Evolutionary conservation across 257 asterid species (phyloP).

Genomic region (Agastache rugosa): DNA sequence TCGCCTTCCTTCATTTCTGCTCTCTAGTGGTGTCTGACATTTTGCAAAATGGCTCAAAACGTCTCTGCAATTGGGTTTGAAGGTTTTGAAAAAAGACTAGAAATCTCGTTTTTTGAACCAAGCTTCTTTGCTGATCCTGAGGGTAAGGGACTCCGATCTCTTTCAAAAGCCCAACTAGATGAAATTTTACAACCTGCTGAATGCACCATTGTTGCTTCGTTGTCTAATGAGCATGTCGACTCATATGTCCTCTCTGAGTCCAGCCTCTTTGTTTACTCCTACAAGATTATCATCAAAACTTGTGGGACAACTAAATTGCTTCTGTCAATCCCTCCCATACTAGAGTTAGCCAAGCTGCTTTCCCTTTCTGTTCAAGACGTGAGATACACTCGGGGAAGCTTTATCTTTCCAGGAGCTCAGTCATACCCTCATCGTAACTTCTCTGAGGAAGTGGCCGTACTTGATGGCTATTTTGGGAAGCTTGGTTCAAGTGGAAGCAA

Average conservation of each 20-base stretch:
- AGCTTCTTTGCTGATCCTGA: slow-evolving; percentile 77
- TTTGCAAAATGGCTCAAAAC: slow-evolving; percentile 57
- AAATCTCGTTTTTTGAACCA: slow-evolving; percentile 70
- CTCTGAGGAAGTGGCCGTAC: slow-evolving; percentile 77
- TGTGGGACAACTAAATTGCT: slow-evolving; percentile 86
- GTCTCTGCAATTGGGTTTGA: slow-evolving; percentile 84
- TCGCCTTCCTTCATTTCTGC: slow-evolving; percentile 43
- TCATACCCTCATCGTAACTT: slow-evolving; percentile 75
- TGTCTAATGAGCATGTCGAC: slow-evolving; percentile 69
- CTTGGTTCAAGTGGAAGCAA: slow-evolving; percentile 67
- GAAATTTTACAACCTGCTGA: slow-evolving; percentile 80
- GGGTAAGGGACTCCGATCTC: slow-evolving; percentile 75
- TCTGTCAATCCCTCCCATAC: slow-evolving; percentile 72
- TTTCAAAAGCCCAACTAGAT: slow-evolving; percentile 68
- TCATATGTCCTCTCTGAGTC: slow-evolving; percentile 90
- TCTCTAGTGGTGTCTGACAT: slow-evolving; percentile 21
- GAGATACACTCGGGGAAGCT: slow-evolving; percentile 80
- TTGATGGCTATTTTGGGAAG: slow-evolving; percentile 68
- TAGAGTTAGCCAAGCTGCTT: slow-evolving; percentile 57
- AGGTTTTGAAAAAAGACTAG: slow-evolving; percentile 90
- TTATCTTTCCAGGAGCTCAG: slow-evolving; percentile 87
- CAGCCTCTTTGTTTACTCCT: slow-evolving; percentile 75
- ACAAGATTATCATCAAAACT: slow-evolving; percentile 79
- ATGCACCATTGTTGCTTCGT: slow-evolving; percentile 78
- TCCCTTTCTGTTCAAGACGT: slow-evolving; percentile 62